Evolutionary conservation across 1,284 basidiomycete genomes (phyloP).

Genomic region (Ganoderma sinense): DNA sequence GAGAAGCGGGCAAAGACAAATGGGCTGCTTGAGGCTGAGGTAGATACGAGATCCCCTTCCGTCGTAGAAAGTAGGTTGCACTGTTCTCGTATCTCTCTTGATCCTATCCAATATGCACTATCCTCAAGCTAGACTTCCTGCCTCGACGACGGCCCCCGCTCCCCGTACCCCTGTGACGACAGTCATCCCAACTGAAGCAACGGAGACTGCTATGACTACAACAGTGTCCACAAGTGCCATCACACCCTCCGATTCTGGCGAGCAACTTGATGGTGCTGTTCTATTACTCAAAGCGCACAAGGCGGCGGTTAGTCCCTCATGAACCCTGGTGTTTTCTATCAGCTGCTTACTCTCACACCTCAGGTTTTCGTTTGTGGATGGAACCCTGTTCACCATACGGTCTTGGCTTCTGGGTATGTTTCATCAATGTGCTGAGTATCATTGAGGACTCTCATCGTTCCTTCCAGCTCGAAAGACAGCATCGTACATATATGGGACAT

Average conservation of each 20-base stretch:
- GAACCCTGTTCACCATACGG: constrained; percentile 69
- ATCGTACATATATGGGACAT: constrained; percentile 80
- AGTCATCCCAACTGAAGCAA: constrained; percentile 2
- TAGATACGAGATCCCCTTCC: constrained; percentile 35
- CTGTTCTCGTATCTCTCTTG: constrained; percentile 14
- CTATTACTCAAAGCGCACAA: constrained; percentile 64
- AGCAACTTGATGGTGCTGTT: constrained; percentile 43
- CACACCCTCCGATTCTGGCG: constrained; percentile 5
- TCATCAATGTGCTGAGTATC: background rate
- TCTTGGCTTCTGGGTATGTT: constrained; percentile 78
- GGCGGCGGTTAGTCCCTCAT: constrained; percentile 57
- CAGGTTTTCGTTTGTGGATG: constrained; percentile 86
- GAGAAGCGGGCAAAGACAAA: constrained; percentile 42
- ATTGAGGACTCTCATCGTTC: constrained; percentile 8
- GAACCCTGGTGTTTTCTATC: background rate
- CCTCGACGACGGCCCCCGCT: constrained; percentile 8
- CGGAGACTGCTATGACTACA: background rate
- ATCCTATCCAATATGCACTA: constrained; percentile 12
- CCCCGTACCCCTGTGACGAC: background rate
- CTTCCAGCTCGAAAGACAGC: constrained; percentile 75
- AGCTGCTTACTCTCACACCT: background rate
- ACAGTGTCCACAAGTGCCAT: background rate
- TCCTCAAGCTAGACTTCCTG: constrained; percentile 21
- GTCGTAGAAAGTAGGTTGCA: constrained; percentile 40
- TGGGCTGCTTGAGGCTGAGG: constrained; percentile 34